Evolutionary conservation across 768 basidiomycete species (phyloP), one percentile per base, ranked within the genome.

Genomic region (Panaeolus papilionaceus): DNA sequence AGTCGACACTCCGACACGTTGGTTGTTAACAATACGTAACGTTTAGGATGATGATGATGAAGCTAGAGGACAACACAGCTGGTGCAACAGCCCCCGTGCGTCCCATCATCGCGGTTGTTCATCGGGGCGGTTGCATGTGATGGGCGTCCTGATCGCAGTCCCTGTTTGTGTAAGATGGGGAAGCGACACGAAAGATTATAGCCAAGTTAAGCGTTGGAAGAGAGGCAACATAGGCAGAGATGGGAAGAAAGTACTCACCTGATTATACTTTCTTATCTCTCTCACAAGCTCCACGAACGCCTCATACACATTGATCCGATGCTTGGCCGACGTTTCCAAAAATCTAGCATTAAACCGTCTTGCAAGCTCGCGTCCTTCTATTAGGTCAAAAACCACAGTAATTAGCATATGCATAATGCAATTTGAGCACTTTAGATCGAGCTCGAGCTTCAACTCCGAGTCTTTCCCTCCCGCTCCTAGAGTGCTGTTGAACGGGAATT

Each of bases 321-420:
- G 92, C 80, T 98, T 98, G 51, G 96, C 96, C 3, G 96, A 98
- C 0, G 95, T 96, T 78, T 98, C 96, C 67, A 96, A 93, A 79
- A 96, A 97, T 75, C 92, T 93, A 82, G 95, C 95, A 45, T 91
- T 91, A 76, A 96, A 95, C 77, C 93, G 92, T 78, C 94, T 94
- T 0, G 97, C 97, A 62, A 99, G 89, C 72, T 98, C 95, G 64
- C 94, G 92, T 5, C 97, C 97, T 95, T 99, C 97, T 98, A 62
- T 66, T 23, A 45, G n/a, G 26, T 40, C 14, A 12, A 49, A 63
- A 26, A 64, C 0, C 28, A 33, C 12, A 33, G 33, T 33, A 33
- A 33, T 33, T 33, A 33, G 33, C 5, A 33, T 33, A 33, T 33
- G 33, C 33, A 33, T 33, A 33, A 33, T 33, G 33, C 33, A 33